These are phyloP conservation scores for Otatea glauca DNA, from an alignment of 176 grass and related monocot genomes.

Conservation along the genomic window DNA sequence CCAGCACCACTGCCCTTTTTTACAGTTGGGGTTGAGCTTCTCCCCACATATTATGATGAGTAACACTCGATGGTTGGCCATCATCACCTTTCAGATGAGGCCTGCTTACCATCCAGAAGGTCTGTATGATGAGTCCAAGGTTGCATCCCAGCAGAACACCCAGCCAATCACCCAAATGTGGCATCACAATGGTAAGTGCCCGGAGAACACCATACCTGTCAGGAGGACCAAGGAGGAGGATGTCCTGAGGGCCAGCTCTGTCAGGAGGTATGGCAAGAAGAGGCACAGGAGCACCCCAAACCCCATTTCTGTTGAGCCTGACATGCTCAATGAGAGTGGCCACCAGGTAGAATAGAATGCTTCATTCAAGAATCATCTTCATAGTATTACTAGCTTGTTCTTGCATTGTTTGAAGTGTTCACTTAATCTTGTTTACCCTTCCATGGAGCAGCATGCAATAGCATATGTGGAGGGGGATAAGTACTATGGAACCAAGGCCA, in stretches of 20 bases:
- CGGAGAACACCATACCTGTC: slow-evolving; percentile 63
- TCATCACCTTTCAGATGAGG: slow-evolving; percentile 54
- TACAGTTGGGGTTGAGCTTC: slow-evolving; percentile 2
- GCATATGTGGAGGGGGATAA: slow-evolving; percentile 83
- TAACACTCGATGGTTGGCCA: slow-evolving; percentile 17
- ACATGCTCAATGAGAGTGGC: slow-evolving; percentile 77
- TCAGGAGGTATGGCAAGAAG: slow-evolving; percentile 74
- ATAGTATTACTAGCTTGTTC: neutral
- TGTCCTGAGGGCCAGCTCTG: slow-evolving; percentile 65
- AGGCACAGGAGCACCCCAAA: slow-evolving; percentile 53
- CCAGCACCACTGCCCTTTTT: slow-evolving; percentile 13
- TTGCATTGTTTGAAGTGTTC: neutral
- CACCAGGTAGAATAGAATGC: slow-evolving; percentile 62
- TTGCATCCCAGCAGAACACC: slow-evolving; percentile 45
- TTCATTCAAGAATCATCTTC: slow-evolving; percentile 17
- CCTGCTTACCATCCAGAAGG: slow-evolving; percentile 72
- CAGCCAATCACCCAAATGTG: slow-evolving; percentile 58
- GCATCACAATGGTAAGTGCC: slow-evolving; percentile 69
- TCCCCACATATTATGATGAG: slow-evolving; percentile 30
- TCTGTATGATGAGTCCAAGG: slow-evolving; percentile 66
- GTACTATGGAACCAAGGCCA: slow-evolving; percentile 87
- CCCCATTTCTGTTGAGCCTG: slow-evolving; percentile 60
- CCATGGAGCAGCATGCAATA: slow-evolving; percentile 71
- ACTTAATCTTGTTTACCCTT: slow-evolving; percentile 20
- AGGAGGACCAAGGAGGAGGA: slow-evolving; percentile 72